Percentiles rank a stretch among this genome's conserved stretches.
phyloP scores from a whole-genome alignment of 2,329 filamentous ascomycete genomes.

The Diaporthe sp. region DNA sequence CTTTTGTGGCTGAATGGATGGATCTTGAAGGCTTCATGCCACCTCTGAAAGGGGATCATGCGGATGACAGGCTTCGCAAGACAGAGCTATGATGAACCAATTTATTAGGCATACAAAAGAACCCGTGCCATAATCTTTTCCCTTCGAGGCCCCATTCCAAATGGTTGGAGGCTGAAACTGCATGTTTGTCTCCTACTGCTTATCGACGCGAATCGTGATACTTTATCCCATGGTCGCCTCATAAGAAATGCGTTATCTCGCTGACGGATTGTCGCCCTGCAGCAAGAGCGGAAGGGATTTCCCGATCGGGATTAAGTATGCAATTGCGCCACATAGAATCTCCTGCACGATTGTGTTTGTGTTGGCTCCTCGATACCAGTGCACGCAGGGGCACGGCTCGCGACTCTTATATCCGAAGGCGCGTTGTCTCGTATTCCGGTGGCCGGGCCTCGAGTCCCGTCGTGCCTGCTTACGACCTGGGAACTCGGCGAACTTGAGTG shows the following conservation, averaged over 20 bases:
- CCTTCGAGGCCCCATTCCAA: background rate
- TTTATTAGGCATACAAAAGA: background rate
- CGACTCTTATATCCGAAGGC: constrained; percentile 16
- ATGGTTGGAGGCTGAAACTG: background rate
- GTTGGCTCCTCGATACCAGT: background rate
- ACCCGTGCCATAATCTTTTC: no score
- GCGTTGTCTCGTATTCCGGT: constrained; percentile 3
- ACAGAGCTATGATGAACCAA: constrained; percentile 26
- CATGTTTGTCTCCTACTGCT: background rate
- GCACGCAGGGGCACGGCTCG: background rate
- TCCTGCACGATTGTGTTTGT: background rate
- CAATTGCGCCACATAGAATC: background rate
- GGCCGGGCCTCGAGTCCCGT: background rate
- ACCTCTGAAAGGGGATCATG: background rate
- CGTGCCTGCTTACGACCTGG: background rate
- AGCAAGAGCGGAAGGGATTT: background rate
- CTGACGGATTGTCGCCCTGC: background rate
- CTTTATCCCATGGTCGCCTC: background rate
- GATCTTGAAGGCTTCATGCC: constrained; percentile 56
- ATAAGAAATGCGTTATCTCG: background rate
- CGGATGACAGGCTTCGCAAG: constrained; percentile 33
- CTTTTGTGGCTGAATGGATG: constrained; percentile 85
- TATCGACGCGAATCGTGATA: background rate
- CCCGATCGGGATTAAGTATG: background rate
- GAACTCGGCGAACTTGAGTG: background rate